phyloP scores from a whole-genome alignment of 1,284 basidiomycete species.

The Naganishia cerealis region DNA sequence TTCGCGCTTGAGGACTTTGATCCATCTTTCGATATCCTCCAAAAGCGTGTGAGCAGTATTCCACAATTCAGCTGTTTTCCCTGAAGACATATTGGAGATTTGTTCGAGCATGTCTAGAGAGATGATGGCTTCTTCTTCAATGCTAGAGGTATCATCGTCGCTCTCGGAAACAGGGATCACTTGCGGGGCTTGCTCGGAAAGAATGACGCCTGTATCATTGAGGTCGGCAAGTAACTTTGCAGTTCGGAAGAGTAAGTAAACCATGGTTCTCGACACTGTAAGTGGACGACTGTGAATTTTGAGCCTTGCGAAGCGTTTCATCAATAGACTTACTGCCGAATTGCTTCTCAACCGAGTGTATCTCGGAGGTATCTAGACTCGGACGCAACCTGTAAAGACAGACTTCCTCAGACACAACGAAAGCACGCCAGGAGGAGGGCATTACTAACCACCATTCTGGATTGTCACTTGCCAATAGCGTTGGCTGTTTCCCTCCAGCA shows the following conservation, averaged over 20 bases:
- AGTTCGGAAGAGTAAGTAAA: constrained; percentile 46
- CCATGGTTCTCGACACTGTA: constrained; percentile 50
- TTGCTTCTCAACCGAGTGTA: constrained; percentile 58
- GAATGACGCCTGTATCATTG: constrained; percentile 32
- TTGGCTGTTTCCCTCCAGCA: constrained; percentile 55
- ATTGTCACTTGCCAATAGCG: constrained; percentile 52
- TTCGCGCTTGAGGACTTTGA: constrained; percentile 45
- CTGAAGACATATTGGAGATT: constrained; percentile 16
- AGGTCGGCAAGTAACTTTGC: constrained; percentile 45
- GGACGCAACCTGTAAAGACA: constrained; percentile 21
- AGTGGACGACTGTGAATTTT: neutral
- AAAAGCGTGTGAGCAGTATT: constrained; percentile 46
- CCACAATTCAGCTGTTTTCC: constrained; percentile 25
- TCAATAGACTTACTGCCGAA: constrained; percentile 56
- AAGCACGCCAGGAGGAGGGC: constrained; percentile 35
- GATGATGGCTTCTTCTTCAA: constrained; percentile 7
- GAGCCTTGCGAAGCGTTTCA: neutral
- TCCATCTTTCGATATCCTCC: constrained; percentile 52
- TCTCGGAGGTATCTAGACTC: constrained; percentile 47
- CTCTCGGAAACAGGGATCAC: neutral
- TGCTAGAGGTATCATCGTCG: constrained; percentile 1
- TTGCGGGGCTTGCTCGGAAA: constrained; percentile 38
- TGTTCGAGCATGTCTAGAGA: constrained; percentile 15
- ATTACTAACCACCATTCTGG: constrained; percentile 55
- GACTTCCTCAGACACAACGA: constrained; percentile 29